Conservation (phyloP, 352 stramenopile species). For the Pythium oligandrum region DNA sequence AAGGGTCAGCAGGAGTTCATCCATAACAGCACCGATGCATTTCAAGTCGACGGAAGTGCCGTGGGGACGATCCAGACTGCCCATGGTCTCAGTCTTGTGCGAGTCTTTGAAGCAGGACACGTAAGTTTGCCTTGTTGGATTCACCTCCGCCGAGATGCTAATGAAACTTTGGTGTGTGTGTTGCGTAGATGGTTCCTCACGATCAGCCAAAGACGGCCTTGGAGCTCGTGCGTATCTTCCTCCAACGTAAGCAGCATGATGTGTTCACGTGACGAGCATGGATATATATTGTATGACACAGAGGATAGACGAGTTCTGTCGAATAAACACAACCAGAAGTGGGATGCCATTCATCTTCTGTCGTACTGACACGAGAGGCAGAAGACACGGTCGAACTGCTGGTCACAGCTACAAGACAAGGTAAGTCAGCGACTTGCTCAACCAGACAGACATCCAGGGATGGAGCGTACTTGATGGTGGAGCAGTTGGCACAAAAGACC, state of each 20-base stretch:
- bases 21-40: conserved; percentile 8
- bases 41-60: conserved; percentile 12
- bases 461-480: conserved; percentile 66
- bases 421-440: neutral
- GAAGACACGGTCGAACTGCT: conserved; percentile 75
- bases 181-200: conserved; percentile 65
- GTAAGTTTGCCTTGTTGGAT: conserved; percentile 27
- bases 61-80: conserved; percentile 41
- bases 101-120: conserved; percentile 60
- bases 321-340: too few relatives aligned
- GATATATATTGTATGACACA: neutral
- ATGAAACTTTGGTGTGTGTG: neutral
- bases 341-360: neutral
- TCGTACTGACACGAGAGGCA: conserved; percentile 71
- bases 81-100: conserved; percentile 57
- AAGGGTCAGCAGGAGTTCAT: conserved; percentile 27
- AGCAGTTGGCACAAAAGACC: conserved; percentile 75
- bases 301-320: too few relatives aligned
- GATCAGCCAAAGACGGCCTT: conserved; percentile 52
- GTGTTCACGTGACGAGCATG: conserved; percentile 28
- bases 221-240: conserved; percentile 46
- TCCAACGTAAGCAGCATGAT: conserved; percentile 16
- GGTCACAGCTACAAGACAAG: conserved; percentile 39
- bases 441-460: neutral
- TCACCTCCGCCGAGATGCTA: too few relatives aligned